Evolutionary conservation across 352 stramenopile species (phyloP), one percentile per base, ranked within the genome.

Genomic region (Pythium myriotylum): DNA sequence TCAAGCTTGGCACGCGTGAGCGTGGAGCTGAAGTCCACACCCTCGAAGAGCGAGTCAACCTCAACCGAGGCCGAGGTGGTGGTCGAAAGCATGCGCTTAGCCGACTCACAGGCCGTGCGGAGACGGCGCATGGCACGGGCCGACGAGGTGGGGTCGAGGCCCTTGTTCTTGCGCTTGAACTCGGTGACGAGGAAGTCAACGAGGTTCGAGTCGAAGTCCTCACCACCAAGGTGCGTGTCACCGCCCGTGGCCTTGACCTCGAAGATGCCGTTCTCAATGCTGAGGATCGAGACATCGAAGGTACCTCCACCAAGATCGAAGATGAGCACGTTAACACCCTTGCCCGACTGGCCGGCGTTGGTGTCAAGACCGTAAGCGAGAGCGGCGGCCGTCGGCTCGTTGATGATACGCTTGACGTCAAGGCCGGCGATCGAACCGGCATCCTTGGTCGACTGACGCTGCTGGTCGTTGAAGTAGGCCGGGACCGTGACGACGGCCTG

Each of bases 391-490:
- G 87, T 96, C 1, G 96, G 98, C 80, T 99, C 98, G 86, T 99
- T 99, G 84, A 99, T 99, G 73, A 99, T 99, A 70, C 98, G 96
- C 74, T 98, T 84, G 22, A 99, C 97, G 19, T 91, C 96, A 14
- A 99, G 67, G 49, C 98, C 98, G 17, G 97, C 88, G 75, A 99
- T 99, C 9, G 84, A 96, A 67, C 97, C 98, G 52, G 98, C 98
- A 79, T 99, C 96, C 88, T 99, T 99, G 53, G 98, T 99, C 23
- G 97, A 96, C 84, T 99, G 95, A 74, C 98, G 93, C 81, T 99
- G 98, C 7, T 96, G 90, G 77, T 99, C 97, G 82, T 99, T 99
- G 79, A 99, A 99, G 84, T 99, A 99, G 41, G 98, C 98, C 5
- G 98, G 98, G 24, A 99, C 97, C n/a, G 97, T 99, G 43, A 99